Evolutionary conservation across 331 rosid species (phyloP).

Genomic region (Acacia concinna): DNA sequence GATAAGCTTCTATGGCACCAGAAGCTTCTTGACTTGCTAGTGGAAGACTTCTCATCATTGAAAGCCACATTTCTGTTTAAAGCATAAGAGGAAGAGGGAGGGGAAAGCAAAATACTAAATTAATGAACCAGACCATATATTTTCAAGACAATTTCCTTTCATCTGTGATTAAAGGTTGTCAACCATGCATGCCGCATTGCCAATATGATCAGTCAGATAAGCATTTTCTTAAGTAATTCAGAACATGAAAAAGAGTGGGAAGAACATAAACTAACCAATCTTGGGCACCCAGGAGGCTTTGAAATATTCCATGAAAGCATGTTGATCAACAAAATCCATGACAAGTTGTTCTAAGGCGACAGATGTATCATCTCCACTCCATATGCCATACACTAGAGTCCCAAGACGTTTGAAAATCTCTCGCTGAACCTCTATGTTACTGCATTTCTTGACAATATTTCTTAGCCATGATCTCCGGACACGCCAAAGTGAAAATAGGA

Average conservation of each 20-base stretch:
- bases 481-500: conserved; percentile 89
- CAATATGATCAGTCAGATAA: not conserved
- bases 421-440: conserved; percentile 67
- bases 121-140: not conserved
- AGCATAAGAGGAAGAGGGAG: not conserved
- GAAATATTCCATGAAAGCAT: conserved; percentile 85
- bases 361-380: conserved; percentile 56
- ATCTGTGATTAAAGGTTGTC: not conserved
- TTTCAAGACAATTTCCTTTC: conserved; percentile 4
- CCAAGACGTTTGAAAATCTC: conserved; percentile 87
- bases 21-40: conserved; percentile 96
- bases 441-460: conserved; percentile 80
- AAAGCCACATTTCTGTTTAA: conserved; percentile 93
- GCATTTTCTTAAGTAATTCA: not conserved
- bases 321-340: conserved; percentile 85
- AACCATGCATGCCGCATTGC: conserved; percentile 9
- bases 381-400: conserved; percentile 60
- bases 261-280: conserved; percentile 63
- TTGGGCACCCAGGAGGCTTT: conserved; percentile 82
- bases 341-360: conserved; percentile 59
- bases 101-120: conserved; percentile 20
- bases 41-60: conserved; percentile 67
- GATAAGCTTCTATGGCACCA: conserved; percentile 93
- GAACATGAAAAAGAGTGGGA: conserved; percentile 36
- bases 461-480: conserved; percentile 90